Conservation (phyloP, 2,329 filamentous ascomycete genomes). For the Ophiostoma ulmi region DNA sequence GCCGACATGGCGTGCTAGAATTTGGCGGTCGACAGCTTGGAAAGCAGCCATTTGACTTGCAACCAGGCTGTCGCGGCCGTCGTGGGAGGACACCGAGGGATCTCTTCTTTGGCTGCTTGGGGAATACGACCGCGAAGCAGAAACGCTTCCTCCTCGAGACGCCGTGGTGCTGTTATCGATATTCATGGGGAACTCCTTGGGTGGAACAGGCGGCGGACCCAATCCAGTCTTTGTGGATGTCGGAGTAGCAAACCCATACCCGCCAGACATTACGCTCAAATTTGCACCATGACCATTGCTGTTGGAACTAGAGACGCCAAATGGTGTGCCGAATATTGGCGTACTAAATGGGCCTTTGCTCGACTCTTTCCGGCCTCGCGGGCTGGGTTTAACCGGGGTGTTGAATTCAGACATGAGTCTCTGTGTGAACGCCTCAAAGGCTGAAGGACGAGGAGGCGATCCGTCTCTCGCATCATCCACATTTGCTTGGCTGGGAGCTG, state of each 20-base stretch:
- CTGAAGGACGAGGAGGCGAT: constrained; percentile 51
- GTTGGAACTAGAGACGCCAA: background rate
- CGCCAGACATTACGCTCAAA: constrained; percentile 25
- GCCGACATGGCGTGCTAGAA: constrained; percentile 51
- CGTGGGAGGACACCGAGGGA: constrained; percentile 27
- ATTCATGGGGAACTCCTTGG: constrained; percentile 41
- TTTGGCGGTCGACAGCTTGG: constrained; percentile 59
- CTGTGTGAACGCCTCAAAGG: constrained; percentile 58
- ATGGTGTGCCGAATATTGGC: constrained; percentile 1
- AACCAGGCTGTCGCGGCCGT: constrained; percentile 35
- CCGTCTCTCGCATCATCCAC: constrained; percentile 44
- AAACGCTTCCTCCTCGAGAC: constrained; percentile 28
- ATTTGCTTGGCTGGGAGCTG: constrained; percentile 39
- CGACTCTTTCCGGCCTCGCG: constrained; percentile 46
- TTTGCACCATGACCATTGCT: background rate
- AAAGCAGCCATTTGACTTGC: constrained; percentile 55
- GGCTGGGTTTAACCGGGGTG: constrained; percentile 50
- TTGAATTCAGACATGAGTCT: constrained; percentile 56
- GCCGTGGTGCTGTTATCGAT: constrained; percentile 35
- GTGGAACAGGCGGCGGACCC: constrained; percentile 32
- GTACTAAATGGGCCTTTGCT: constrained; percentile 20
- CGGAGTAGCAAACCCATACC: constrained; percentile 33
- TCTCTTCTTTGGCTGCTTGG: constrained; percentile 35
- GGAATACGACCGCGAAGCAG: constrained; percentile 39
- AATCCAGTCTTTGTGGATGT: constrained; percentile 32